These are phyloP conservation scores for Hymenoscyphus albidus DNA, from an alignment of 2,329 filamentous ascomycete species.

Conservation along the genomic window DNA sequence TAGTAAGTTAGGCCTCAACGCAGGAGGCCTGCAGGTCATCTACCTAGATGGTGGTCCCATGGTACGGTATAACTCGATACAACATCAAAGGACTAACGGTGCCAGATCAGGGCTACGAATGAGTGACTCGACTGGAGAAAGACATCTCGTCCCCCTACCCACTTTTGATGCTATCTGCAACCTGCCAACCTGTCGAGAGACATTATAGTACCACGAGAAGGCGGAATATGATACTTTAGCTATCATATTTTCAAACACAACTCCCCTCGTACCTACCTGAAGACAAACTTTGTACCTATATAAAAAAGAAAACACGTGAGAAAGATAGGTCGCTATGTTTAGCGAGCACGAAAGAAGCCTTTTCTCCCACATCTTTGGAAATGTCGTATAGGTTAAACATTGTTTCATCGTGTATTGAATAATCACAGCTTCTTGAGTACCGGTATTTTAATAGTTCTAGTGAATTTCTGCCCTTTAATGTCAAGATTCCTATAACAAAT, in stretches of 20 bases:
- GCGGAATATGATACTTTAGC: background rate
- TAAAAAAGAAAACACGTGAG: too few species aligned
- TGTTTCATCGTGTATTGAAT: too few species aligned
- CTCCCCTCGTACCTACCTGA: background rate
- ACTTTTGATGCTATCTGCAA: background rate
- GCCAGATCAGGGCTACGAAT: background rate
- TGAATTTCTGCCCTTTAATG: too few species aligned
- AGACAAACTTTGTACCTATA: too few species aligned
- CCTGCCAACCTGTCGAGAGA: background rate
- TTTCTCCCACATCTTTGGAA: too few species aligned
- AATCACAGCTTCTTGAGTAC: too few species aligned
- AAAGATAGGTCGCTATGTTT: too few species aligned
- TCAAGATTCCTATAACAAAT: too few species aligned
- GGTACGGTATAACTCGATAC: background rate
- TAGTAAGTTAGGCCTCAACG: conserved; percentile 1
- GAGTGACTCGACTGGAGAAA: conserved; percentile 1
- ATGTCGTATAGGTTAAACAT: too few species aligned
- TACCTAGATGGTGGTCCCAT: background rate
- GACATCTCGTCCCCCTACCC: background rate
- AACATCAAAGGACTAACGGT: background rate
- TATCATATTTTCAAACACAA: background rate
- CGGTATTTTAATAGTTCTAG: too few species aligned
- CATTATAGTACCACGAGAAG: background rate
- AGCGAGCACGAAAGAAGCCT: too few species aligned
- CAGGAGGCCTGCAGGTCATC: background rate